These are phyloP conservation scores for Bonia amplexicaulis DNA, from an alignment of 176 grass and related monocot genomes.

Conservation along the genomic window DNA sequence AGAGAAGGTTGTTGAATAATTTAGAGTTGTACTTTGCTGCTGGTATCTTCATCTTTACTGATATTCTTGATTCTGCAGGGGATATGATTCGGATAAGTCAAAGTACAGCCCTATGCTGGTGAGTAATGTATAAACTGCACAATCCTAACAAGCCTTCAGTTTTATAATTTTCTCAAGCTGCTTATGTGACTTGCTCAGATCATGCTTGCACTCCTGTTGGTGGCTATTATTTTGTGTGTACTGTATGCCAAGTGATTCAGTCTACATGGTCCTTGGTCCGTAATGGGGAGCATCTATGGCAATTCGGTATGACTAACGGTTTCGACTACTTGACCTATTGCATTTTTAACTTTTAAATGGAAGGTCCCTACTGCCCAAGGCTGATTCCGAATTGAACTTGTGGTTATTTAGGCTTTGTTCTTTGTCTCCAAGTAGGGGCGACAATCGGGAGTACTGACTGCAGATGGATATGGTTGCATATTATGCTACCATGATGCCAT, in stretches of 20 bases:
- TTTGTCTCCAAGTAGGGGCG: neutral
- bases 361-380: neutral
- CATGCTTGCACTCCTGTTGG: slow-evolving; percentile 49
- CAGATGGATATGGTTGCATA: neutral
- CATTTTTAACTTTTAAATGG: neutral
- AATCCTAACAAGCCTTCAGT: neutral
- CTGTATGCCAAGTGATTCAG: slow-evolving; percentile 36
- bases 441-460: neutral
- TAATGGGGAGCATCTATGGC: neutral
- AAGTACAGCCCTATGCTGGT: slow-evolving; percentile 59
- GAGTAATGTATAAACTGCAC: slow-evolving; percentile 24
- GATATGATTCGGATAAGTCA: slow-evolving; percentile 48
- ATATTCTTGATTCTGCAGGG: slow-evolving; percentile 36
- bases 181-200: slow-evolving; percentile 37
- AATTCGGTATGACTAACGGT: neutral
- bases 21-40: slow-evolving; percentile 1
- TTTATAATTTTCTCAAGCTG: slow-evolving; percentile 14
- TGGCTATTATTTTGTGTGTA: slow-evolving; percentile 59
- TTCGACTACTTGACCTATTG: neutral
- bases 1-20: slow-evolving; percentile 59
- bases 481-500: neutral
- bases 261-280: neutral
- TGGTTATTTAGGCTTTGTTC: neutral
- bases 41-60: neutral
- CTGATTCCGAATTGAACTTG: neutral